Evolutionary conservation across 768 basidiomycete genomes (phyloP), one percentile per base, ranked within the genome.

Genomic region (Boletus sp.): DNA sequence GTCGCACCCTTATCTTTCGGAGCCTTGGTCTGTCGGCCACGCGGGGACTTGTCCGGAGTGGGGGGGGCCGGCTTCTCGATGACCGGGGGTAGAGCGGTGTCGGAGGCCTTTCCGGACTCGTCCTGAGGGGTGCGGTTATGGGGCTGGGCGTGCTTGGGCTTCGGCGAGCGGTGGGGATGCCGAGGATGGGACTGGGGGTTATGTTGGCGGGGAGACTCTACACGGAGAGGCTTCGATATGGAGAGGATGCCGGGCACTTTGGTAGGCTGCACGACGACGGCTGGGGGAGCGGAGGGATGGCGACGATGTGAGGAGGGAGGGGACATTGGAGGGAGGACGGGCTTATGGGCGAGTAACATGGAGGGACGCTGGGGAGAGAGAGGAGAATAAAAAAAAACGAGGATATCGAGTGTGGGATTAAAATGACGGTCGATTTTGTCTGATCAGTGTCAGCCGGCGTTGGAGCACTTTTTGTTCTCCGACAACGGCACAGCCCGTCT

Each of bases 191-290:
- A 63, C 54, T 74, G 75, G 29, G 72, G 67, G 0, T 69, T 75
- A 50, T 75, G 74, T 29, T 71, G 73, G 45, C 74, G 73, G 7
- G 72, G 73, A 0, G 68, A 59, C 7, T 69, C 66, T 47, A 69
- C 66, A 36, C 73, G 73, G 45, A 42, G 52, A 12, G 84, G 84
- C 77, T 84, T 87, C 52, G 86, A 83, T 49, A 91, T 78, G 47
- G 84, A 81, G 50, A 91, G 80, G 9, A 91, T 78, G 67, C 89
- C 89, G 0, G 89, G 89, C 0, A 83, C 88, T 53, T 80, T 80
- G 12, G 89, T 89, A 4, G 89, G 83, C 69, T 88, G 86, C 5
- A 88, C 83, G 58, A 85, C 78, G 64, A 86, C 81, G 36, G 83
- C 78, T 1, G 83, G 81, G 8, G 86, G 85, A 0, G 89, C 88